These are phyloP conservation scores for Iris pallida DNA, from an alignment of 116 monocot genomes.

Conservation along the genomic window DNA sequence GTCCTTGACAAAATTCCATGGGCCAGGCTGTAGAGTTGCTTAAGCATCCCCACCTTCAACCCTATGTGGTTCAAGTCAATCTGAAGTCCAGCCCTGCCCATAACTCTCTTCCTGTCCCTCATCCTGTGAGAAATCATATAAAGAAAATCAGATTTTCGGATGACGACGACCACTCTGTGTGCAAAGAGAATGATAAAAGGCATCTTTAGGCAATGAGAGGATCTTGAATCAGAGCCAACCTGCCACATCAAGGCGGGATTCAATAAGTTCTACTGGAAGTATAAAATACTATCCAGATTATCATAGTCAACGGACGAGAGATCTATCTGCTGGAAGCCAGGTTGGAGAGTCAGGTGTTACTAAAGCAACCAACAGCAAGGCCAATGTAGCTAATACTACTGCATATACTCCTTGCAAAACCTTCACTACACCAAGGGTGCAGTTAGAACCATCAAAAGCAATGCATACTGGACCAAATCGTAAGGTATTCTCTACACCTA, in stretches of 20 bases:
- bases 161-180: slow-evolving; percentile 23
- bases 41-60: slow-evolving; percentile 80
- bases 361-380: slow-evolving; percentile 16
- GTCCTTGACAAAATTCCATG: slow-evolving; percentile 4
- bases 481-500: slow-evolving; percentile 3
- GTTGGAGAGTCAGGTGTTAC: slow-evolving; percentile 15
- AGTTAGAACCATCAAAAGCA: slow-evolving; percentile 27
- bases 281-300: slow-evolving; percentile 32
- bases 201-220: slow-evolving; percentile 44
- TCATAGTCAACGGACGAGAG: slow-evolving; percentile 28
- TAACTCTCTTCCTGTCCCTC: slow-evolving; percentile 40
- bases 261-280: slow-evolving; percentile 33
- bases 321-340: slow-evolving; percentile 36
- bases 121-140: slow-evolving; percentile 15
- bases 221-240: slow-evolving; percentile 31
- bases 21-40: slow-evolving; percentile 85
- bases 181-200: slow-evolving; percentile 33
- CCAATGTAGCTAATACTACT: slow-evolving; percentile 28
- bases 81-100: slow-evolving; percentile 47
- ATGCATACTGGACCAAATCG: slow-evolving; percentile 28
- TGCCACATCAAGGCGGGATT: slow-evolving; percentile 16
- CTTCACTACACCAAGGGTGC: slow-evolving; percentile 40
- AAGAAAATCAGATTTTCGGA: slow-evolving; percentile 58
- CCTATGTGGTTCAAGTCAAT: slow-evolving; percentile 70
- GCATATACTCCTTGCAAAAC: slow-evolving; percentile 32